Evolutionary conservation across 2,329 filamentous ascomycete species (phyloP).

Genomic region (Xylaria sp.): DNA sequence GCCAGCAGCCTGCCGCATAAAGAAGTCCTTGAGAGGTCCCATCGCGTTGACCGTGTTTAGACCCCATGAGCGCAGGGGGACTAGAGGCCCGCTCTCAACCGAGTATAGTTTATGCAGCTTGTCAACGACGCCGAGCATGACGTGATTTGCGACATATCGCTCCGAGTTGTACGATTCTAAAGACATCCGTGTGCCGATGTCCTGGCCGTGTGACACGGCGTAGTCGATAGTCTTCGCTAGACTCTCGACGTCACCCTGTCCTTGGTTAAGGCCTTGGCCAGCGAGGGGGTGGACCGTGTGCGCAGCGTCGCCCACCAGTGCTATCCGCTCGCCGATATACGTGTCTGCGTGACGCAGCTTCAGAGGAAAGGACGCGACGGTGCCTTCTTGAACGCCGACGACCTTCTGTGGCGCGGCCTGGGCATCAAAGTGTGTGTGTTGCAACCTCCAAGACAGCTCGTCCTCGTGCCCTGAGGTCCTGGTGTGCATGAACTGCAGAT

Average conservation of each 20-base stretch:
- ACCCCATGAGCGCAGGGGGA: constrained; percentile 78
- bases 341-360: constrained; percentile 92
- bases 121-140: constrained; percentile 80
- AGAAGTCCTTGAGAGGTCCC: constrained; percentile 76
- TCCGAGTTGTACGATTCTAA: constrained; percentile 83
- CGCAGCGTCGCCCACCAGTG: constrained; percentile 90
- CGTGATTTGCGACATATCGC: constrained; percentile 81
- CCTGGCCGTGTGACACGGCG: constrained; percentile 81
- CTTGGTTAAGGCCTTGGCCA: constrained; percentile 92
- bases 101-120: constrained; percentile 93
- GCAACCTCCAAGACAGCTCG: constrained; percentile 84
- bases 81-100: constrained; percentile 77
- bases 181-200: constrained; percentile 78
- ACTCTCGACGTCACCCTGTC: constrained; percentile 84
- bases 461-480: constrained; percentile 63
- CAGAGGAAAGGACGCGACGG: constrained; percentile 87
- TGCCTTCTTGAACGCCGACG: constrained; percentile 75
- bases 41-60: constrained; percentile 77
- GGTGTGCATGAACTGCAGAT: constrained; percentile 83
- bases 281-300: constrained; percentile 95
- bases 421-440: constrained; percentile 66
- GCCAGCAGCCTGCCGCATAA: constrained; percentile 77
- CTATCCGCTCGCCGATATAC: constrained; percentile 88
- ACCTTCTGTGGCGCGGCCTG: constrained; percentile 68
- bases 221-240: constrained; percentile 76